A percentile compares a stretch with the other conserved stretches of the same genome.
phyloP scores from a whole-genome alignment of 805 yeast genomes.

The Metschnikowia picachoensis region DNA sequence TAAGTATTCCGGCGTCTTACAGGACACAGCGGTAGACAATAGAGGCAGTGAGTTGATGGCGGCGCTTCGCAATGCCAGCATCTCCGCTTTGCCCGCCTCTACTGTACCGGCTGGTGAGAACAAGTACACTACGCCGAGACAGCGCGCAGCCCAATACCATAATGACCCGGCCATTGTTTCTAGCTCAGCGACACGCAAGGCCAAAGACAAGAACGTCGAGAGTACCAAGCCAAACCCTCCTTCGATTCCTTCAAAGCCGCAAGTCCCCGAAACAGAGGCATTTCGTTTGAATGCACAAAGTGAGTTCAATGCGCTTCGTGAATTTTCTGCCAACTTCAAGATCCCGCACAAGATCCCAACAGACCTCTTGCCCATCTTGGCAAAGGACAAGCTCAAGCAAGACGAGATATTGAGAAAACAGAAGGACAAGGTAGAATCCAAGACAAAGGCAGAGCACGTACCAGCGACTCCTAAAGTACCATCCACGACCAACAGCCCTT shows the following conservation, averaged over 20 bases:
- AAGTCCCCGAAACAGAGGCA: constrained; percentile 26
- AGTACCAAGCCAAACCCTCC: constrained; percentile 14
- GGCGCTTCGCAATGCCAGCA: constrained; percentile 34
- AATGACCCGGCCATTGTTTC: constrained; percentile 67
- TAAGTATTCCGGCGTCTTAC: constrained; percentile 76
- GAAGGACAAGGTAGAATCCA: constrained; percentile 6
- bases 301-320: constrained; percentile 66
- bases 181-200: constrained; percentile 38
- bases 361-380: constrained; percentile 64
- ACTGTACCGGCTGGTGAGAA: constrained; percentile 19
- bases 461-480: constrained; percentile 9
- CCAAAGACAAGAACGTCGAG: neutral
- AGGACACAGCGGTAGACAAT: constrained; percentile 43
- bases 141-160: constrained; percentile 47
- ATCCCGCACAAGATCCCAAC: constrained; percentile 58
- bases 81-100: constrained; percentile 15
- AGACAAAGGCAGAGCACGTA: constrained; percentile 4
- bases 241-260: constrained; percentile 11
- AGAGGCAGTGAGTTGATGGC: constrained; percentile 50
- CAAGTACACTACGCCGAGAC: constrained; percentile 54
- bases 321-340: constrained; percentile 79
- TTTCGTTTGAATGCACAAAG: constrained; percentile 49
- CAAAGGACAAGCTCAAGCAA: constrained; percentile 65
- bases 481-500: constrained; percentile 7
- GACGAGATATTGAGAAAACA: constrained; percentile 51